Base-by-base conservation (phyloP, 2,329 filamentous ascomycete species). In the Colletotrichum plurivorum region DNA sequence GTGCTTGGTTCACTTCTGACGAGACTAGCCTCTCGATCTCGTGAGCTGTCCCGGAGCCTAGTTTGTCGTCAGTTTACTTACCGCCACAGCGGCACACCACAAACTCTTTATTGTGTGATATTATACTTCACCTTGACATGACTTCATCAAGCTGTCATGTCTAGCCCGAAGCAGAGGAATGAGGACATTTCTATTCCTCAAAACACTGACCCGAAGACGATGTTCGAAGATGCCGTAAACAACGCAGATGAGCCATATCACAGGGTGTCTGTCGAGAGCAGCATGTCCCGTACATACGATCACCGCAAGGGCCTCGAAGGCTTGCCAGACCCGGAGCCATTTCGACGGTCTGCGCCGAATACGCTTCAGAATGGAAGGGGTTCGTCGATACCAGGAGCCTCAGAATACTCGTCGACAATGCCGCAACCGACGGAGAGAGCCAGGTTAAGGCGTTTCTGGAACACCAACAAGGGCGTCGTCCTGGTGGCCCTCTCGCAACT, bases 401-500 rank as follows among this genome's bases (percentile, higher is more conserved):
- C 51, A 12, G 67, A 78, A 5, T 76, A 75, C 2, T 70, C 25
- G 66, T 72, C 36, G 67, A 73, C 57, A 10, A 12, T 59, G 55
- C 73, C 27, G 4, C 69, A 36, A n/a, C 55, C 55, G 12, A 27
- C 52, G 52, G n/a, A 55, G 72, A 70, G 62, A 73, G 61, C 7
- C 20, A 55, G 43, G 71, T 70, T 27, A 71, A 31, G 22, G 70
- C 68, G 22, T 81, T 89, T 71, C 94, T 92, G 91, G 71, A 80
- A 5, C 82, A 58, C 84, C 62, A 94, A 96, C 75, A 91, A 92
- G 73, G 93, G 93, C 2, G 86, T 95, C 20, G 83, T 92, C 22
- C 84, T 94, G 52, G 93, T 97, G 51, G 83, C 94, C 18, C 70
- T 91, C 2, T 88, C 94, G 0, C 94, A 97, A 79, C 83, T 96